Evolutionary conservation across 2,329 filamentous ascomycete species (phyloP), one percentile per base, ranked within the genome.

Genomic region (Diaporthe nobilis): DNA sequence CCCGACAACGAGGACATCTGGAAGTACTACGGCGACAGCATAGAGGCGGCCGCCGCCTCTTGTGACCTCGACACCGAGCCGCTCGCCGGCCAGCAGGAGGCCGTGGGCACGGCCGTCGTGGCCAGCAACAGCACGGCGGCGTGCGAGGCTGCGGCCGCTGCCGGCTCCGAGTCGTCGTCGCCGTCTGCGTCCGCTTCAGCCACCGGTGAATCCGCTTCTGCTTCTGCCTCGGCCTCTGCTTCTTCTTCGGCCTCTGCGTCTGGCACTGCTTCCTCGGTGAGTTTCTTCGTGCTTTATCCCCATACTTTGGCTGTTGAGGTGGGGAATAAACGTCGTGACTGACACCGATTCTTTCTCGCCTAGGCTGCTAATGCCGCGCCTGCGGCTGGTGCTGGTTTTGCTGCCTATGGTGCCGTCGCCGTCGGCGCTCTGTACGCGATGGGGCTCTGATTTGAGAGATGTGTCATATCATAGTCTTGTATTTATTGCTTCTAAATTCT

Each of bases 1-100:
- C 77, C 84, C 0, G 85, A 86, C 75, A 86, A 86, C 77, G 74
- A 80, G 47, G 80, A 85, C 76, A 86, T 86, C 78, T 87, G 86
- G 85, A 78, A 80, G 42, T 85, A 84, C 79, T 87, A 87, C 74
- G 83, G 85, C 37, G 75, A 65, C 39, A 80, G 80, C 1, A 75
- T 87, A 71, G 80, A 78, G 25, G 77, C 39, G 6, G 80, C 80
- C 6, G 86, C 82, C 17, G 71, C 71, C 3, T 74, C 63, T 2
- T 84, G 83, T 71, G 81, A 80, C 9, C 78, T 83, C 28, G 73
- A 79, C 22, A 79, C 78, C 22, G 78, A 77, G 6, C 80, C 79
- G 1, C 47, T 74, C 39, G 34, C 76, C 9, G 80, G 80, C 63
- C 58, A 71, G 8, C 79, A 80, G 72, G 73, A 76, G 15, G 72